These are phyloP conservation scores for Xerocomus amazonicus DNA, from an alignment of 1,284 basidiomycete genomes.

Conservation along the genomic window DNA sequence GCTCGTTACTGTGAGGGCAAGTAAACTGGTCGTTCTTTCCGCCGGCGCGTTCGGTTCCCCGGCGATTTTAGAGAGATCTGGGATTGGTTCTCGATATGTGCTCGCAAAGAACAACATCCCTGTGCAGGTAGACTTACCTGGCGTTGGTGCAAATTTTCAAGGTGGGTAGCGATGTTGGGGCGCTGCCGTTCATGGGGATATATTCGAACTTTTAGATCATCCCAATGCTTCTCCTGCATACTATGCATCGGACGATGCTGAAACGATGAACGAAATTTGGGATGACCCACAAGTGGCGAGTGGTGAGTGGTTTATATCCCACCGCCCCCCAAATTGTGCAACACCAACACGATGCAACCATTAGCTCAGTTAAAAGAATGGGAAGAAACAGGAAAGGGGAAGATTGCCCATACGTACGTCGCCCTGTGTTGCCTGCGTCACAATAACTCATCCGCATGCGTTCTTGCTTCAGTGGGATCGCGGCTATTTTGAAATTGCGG, in stretches of 20 bases:
- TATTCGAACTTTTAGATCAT: constrained; percentile 38
- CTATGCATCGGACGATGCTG: constrained; percentile 36
- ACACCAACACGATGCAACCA: background rate
- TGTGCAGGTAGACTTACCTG: constrained; percentile 46
- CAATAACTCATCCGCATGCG: no score
- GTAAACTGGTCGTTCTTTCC: constrained; percentile 45
- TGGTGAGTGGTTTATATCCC: constrained; percentile 27
- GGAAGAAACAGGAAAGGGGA: constrained; percentile 1
- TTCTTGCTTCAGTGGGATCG: constrained; percentile 32
- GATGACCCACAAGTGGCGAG: constrained; percentile 29
- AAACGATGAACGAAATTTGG: constrained; percentile 45
- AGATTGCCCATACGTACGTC: constrained; percentile 39
- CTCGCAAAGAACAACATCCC: constrained; percentile 41
- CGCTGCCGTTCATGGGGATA: background rate
- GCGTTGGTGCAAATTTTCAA: constrained; percentile 40
- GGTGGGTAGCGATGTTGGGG: background rate
- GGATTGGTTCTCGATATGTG: constrained; percentile 42
- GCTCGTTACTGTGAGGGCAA: constrained; percentile 11
- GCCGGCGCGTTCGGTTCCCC: constrained; percentile 56
- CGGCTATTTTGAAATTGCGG: constrained; percentile 39
- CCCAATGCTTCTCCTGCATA: constrained; percentile 36
- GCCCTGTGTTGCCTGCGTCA: no score
- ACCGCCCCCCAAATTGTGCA: background rate
- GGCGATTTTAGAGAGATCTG: constrained; percentile 51
- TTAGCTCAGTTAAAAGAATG: background rate